These are phyloP conservation scores for Scenedesmus sp. DNA, from an alignment of 163 green algal genomes.

Conservation along the genomic window DNA sequence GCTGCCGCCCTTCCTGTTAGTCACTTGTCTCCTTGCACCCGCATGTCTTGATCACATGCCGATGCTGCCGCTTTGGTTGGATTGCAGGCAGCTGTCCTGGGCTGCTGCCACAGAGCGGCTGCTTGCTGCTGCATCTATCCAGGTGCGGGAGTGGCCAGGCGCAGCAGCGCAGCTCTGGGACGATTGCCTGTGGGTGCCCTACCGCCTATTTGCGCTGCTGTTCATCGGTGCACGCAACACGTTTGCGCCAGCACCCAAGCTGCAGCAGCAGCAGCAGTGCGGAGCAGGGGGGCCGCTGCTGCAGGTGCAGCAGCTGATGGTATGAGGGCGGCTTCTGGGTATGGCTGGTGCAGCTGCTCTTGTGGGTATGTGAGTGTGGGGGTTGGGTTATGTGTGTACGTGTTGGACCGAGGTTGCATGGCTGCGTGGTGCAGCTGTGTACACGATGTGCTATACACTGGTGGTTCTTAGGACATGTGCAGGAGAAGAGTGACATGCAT, in stretches of 20 bases:
- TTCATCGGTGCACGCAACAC: neutral
- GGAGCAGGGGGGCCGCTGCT: neutral
- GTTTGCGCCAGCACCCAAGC: constrained; percentile 8
- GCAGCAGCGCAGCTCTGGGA: neutral
- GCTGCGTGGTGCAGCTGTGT: too few relatives aligned
- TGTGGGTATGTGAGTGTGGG: too few relatives aligned
- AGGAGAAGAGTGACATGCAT: neutral
- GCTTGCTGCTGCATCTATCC: constrained; percentile 40
- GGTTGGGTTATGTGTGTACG: too few relatives aligned
- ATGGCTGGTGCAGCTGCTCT: too few relatives aligned
- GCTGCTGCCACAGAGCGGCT: constrained; percentile 75
- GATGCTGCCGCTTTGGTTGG: too few relatives aligned
- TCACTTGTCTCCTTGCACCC: neutral
- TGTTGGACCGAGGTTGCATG: too few relatives aligned
- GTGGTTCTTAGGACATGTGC: neutral
- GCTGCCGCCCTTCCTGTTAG: too few relatives aligned
- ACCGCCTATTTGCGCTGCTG: constrained; percentile 35
- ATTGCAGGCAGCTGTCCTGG: constrained; percentile 74
- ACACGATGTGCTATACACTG: too few relatives aligned
- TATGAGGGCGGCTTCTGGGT: neutral
- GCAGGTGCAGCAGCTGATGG: neutral
- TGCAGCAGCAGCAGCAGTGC: neutral
- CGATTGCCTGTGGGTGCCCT: constrained; percentile 35
- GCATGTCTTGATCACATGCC: neutral
- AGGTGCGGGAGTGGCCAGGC: constrained; percentile 4